Percentiles rank a stretch among this genome's conserved stretches.
Evolutionary conservation across 441 rosid genomes (phyloP).

Genomic region (Mallotus japonicus): DNA sequence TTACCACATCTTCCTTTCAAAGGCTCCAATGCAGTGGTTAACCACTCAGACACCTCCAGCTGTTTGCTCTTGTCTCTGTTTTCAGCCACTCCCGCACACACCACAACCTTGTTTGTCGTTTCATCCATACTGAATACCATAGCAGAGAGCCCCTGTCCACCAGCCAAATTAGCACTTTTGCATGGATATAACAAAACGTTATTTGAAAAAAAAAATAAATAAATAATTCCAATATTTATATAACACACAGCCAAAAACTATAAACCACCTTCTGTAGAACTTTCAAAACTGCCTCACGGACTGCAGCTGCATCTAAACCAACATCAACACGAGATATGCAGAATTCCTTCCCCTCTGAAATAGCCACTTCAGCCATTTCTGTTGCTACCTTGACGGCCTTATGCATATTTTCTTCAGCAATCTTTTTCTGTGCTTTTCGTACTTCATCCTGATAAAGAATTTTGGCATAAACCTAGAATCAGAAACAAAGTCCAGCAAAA

Average conservation of each 20-base stretch:
- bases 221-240: neutral
- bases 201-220: neutral
- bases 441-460: conserved; percentile 50
- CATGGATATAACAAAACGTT: neutral
- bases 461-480: conserved; percentile 1
- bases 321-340: conserved; percentile 74
- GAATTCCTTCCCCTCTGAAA: conserved; percentile 68
- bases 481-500: neutral
- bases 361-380: conserved; percentile 69
- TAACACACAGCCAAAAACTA: neutral
- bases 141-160: conserved; percentile 68
- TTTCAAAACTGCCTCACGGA: conserved; percentile 89
- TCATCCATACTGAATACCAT: conserved; percentile 92
- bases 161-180: conserved; percentile 17
- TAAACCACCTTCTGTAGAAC: conserved; percentile 63
- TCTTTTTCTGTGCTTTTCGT: conserved; percentile 78
- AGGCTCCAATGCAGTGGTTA: conserved; percentile 73
- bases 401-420: conserved; percentile 75
- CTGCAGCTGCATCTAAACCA: conserved; percentile 91
- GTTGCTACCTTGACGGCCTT: conserved; percentile 66
- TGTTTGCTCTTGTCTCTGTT: conserved; percentile 54
- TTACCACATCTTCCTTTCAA: conserved; percentile 88
- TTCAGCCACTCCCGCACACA: conserved; percentile 85
- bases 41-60: conserved; percentile 91
- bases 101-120: conserved; percentile 82